Evolutionary conservation across 192 early-diverging fungal genomes (phyloP).

Genomic region (Entrophospora sp.): DNA sequence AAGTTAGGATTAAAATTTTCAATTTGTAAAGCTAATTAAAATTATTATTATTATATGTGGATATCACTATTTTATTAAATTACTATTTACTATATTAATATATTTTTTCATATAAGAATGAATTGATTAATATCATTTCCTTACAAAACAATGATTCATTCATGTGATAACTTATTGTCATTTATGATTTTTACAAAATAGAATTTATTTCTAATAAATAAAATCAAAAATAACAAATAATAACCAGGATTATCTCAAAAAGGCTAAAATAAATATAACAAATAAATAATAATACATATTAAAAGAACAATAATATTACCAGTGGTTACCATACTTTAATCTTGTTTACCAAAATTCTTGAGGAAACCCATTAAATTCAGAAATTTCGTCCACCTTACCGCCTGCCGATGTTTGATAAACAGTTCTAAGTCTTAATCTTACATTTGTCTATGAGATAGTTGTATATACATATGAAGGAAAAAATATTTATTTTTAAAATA

Average conservation of each 20-base stretch:
- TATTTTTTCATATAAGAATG: too few species aligned
- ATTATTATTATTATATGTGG: too few species aligned
- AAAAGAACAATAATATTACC: not conserved
- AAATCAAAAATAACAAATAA: not conserved
- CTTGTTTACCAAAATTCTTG: constrained; percentile 42
- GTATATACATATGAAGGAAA: not conserved
- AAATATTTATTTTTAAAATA: not conserved
- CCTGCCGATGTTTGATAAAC: constrained; percentile 39
- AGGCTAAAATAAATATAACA: not conserved
- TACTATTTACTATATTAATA: too few species aligned
- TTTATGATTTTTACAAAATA: not conserved
- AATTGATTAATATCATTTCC: too few species aligned
- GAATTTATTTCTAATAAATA: not conserved
- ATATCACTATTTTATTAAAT: too few species aligned
- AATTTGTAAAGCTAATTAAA: too few species aligned
- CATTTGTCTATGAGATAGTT: constrained; percentile 32
- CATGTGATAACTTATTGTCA: too few species aligned
- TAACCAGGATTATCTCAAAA: not conserved
- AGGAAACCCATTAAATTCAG: constrained; percentile 51
- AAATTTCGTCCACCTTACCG: constrained; percentile 42
- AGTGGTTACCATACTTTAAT: too few species aligned
- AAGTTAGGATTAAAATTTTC: too few species aligned
- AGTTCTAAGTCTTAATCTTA: constrained; percentile 47
- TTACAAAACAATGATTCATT: too few species aligned
- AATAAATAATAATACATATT: not conserved